Conservation (phyloP, 768 basidiomycete genomes). For the Sarcomyxa edulis region DNA sequence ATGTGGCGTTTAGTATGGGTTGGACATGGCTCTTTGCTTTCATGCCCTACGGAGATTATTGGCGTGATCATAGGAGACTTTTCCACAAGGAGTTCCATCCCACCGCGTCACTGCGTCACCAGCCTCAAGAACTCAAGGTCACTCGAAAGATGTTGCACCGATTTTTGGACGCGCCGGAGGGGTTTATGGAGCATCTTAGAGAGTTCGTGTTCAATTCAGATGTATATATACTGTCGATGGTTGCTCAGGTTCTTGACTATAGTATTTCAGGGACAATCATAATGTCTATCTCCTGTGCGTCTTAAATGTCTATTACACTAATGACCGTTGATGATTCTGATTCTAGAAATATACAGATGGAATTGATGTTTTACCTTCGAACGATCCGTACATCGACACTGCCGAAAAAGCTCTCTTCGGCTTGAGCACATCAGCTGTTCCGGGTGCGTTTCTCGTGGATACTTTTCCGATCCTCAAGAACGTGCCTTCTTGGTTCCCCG, state of each 20-base stretch:
- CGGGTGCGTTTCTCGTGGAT: constrained; percentile 43
- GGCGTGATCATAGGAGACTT: constrained; percentile 34
- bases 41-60: constrained; percentile 33
- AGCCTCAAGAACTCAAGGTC: constrained; percentile 22
- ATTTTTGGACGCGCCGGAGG: constrained; percentile 28
- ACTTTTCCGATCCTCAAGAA: constrained; percentile 27
- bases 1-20: constrained; percentile 27
- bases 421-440: constrained; percentile 28
- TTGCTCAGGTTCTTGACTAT: background rate
- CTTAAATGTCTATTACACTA: constrained; percentile 29
- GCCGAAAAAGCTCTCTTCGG: constrained; percentile 32
- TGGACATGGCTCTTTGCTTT: constrained; percentile 33
- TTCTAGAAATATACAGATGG: no score
- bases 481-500: constrained; percentile 30
- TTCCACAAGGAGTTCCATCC: constrained; percentile 37
- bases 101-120: constrained; percentile 22
- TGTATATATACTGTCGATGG: constrained; percentile 1
- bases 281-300: background rate
- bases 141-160: constrained; percentile 24
- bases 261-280: constrained; percentile 8
- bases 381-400: constrained; percentile 39
- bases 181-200: constrained; percentile 27
- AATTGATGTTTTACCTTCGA: constrained; percentile 26
- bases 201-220: constrained; percentile 25
- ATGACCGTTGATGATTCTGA: no score